Percentiles rank a stretch among this genome's conserved stretches.
phyloP scores from a whole-genome alignment of 192 early-diverging fungal species.

The Mortierella hygrophila region DNA sequence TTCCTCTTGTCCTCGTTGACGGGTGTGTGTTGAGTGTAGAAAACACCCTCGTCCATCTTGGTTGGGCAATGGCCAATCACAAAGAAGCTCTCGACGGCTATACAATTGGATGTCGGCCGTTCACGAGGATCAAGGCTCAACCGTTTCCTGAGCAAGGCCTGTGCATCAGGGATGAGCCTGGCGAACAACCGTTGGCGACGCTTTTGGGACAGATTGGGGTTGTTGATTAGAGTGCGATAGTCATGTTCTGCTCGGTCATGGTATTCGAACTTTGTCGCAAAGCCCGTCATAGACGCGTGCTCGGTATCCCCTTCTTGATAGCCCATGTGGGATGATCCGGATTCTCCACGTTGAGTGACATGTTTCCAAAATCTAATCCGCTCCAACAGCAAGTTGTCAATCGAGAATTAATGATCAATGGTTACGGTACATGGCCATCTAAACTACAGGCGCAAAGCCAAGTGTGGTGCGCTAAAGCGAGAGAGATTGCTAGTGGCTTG shows the following conservation, averaged over 20 bases:
- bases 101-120: too few species aligned
- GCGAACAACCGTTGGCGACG: conserved; percentile 14
- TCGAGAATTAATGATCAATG: background rate
- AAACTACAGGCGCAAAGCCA: background rate
- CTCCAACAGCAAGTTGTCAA: background rate
- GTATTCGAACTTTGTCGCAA: conserved; percentile 15
- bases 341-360: background rate
- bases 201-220: background rate
- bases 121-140: too few species aligned
- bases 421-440: background rate
- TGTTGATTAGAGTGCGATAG: conserved; percentile 6
- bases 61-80: too few species aligned
- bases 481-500: too few species aligned
- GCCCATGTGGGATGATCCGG: conserved; percentile 4
- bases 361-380: background rate
- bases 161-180: too few species aligned
- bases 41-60: too few species aligned
- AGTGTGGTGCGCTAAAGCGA: too few species aligned
- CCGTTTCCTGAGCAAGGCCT: too few species aligned
- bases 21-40: too few species aligned
- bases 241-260: conserved; percentile 12
- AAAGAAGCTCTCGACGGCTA: too few species aligned
- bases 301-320: background rate
- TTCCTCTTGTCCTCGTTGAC: too few species aligned
- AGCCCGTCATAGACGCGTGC: conserved; percentile 17